Percentiles rank a stretch among this genome's conserved stretches.
phyloP scores from a whole-genome alignment of 106 monocot species.

The Iris macrosiphon region DNA sequence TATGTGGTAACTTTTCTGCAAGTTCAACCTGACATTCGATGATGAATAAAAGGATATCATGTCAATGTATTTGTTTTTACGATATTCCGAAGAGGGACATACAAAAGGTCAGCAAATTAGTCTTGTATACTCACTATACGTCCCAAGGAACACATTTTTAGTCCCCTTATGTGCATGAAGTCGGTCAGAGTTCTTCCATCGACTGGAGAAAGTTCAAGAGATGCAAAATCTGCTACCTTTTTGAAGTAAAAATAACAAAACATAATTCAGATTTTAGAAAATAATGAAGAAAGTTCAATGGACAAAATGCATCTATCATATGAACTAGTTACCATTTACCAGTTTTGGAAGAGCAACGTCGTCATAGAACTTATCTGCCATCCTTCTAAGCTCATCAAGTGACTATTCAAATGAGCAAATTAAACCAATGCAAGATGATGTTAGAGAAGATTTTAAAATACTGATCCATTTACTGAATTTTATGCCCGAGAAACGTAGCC shows the following conservation, averaged over 20 bases:
- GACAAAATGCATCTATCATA: not conserved
- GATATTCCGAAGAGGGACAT: not conserved
- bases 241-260: not conserved
- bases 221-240: slow-evolving; percentile 95
- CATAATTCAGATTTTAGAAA: no score
- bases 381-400: slow-evolving; percentile 43
- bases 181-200: slow-evolving; percentile 89
- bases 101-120: slow-evolving; percentile 1
- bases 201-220: slow-evolving; percentile 91
- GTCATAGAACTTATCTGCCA: slow-evolving; percentile 77
- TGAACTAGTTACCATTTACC: slow-evolving; percentile 28
- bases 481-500: no score
- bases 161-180: slow-evolving; percentile 92
- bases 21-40: slow-evolving; percentile 61
- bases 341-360: slow-evolving; percentile 86
- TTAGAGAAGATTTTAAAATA: not conserved
- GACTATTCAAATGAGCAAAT: slow-evolving; percentile 31
- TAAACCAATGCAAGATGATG: not conserved
- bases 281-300: not conserved
- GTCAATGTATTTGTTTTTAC: not conserved
- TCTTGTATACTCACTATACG: slow-evolving; percentile 52
- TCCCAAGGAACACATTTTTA: slow-evolving; percentile 79
- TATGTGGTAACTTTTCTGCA: slow-evolving; percentile 76
- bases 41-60: not conserved
- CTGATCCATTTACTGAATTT: no score